Conservation (phyloP, 345 rosid genomes). For the Zanthoxylum bungeanum region DNA sequence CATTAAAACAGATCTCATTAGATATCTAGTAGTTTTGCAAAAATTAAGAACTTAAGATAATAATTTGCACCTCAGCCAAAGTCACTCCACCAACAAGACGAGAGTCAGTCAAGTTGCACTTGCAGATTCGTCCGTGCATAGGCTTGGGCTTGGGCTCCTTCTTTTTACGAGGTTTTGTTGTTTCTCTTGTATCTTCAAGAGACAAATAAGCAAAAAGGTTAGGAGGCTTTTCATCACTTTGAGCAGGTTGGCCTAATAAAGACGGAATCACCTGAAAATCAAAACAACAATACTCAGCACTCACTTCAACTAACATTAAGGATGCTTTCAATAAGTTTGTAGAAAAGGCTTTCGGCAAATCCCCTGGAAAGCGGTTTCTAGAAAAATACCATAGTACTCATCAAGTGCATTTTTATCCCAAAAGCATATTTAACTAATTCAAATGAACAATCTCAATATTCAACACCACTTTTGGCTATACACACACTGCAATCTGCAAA, state of each 20-base stretch:
- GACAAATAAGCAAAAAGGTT: conserved; percentile 71
- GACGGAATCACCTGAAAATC: conserved; percentile 77
- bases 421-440: background rate
- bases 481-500: background rate
- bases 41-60: background rate
- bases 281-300: conserved; percentile 12
- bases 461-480: background rate
- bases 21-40: background rate
- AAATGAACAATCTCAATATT: background rate
- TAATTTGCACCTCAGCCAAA: conserved; percentile 59
- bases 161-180: background rate
- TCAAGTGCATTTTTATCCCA: background rate
- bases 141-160: background rate
- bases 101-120: conserved; percentile 66
- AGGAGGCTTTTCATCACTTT: conserved; percentile 27
- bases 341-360: background rate
- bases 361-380: background rate
- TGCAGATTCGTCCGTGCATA: conserved; percentile 56
- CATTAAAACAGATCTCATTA: background rate
- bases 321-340: background rate
- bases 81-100: conserved; percentile 56
- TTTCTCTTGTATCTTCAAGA: conserved; percentile 36
- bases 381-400: background rate
- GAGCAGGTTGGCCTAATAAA: conserved; percentile 36
- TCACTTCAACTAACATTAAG: background rate